These are phyloP conservation scores for Forsythia viridissima DNA, from an alignment of 257 asterid species.

Conservation along the genomic window DNA sequence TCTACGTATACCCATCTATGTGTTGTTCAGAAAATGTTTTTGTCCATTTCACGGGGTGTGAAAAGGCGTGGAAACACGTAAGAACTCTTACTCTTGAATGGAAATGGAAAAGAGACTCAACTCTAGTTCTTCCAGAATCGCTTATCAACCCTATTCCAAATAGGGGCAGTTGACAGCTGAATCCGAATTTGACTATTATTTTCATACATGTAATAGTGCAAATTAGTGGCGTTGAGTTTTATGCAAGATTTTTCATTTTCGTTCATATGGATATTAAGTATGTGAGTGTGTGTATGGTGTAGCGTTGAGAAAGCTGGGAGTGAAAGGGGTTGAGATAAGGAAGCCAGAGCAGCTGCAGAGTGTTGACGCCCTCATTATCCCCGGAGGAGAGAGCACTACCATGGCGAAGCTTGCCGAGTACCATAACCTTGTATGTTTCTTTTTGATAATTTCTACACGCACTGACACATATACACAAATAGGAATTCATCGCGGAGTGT, in stretches of 20 bases:
- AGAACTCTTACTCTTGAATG: too few relatives aligned
- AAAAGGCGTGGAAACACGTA: background rate
- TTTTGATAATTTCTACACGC: background rate
- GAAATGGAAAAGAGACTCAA: background rate
- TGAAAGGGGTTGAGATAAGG: slow-evolving; percentile 81
- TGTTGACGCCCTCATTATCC: slow-evolving; percentile 79
- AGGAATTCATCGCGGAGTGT: background rate
- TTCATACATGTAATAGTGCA: background rate
- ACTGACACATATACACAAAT: background rate
- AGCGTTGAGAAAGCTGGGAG: slow-evolving; percentile 89
- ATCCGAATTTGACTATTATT: background rate
- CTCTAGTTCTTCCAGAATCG: background rate
- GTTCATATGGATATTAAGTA: background rate
- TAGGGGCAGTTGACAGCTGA: too few relatives aligned
- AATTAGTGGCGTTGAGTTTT: background rate
- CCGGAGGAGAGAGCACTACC: slow-evolving; percentile 99
- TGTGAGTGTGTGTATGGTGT: slow-evolving; percentile 28
- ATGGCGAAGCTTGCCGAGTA: slow-evolving; percentile 97
- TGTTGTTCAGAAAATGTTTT: background rate
- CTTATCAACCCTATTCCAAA: background rate
- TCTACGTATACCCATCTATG: background rate
- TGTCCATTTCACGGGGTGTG: background rate
- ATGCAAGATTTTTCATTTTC: background rate
- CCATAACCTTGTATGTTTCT: slow-evolving; percentile 67
- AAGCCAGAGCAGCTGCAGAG: slow-evolving; percentile 85